Evolutionary conservation across 2,329 filamentous ascomycete species (phyloP).

Genomic region (Ophiostoma pallidulum): DNA sequence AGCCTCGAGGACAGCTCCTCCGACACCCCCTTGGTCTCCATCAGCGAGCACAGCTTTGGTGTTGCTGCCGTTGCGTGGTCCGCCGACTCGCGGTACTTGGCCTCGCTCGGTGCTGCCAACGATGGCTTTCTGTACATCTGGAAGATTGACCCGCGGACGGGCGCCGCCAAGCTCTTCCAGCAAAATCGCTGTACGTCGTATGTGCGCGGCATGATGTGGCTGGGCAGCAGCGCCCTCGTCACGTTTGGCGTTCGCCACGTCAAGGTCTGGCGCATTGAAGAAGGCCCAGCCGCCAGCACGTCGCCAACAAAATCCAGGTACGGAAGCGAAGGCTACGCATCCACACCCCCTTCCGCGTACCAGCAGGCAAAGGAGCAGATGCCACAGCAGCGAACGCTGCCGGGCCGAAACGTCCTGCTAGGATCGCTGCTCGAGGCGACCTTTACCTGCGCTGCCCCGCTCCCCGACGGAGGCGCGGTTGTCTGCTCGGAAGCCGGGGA

Average conservation of each 20-base stretch:
- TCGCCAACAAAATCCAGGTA: slow-evolving; percentile 53
- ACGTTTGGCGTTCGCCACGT: slow-evolving; percentile 86
- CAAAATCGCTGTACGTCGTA: slow-evolving; percentile 85
- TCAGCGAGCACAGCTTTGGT: slow-evolving; percentile 84
- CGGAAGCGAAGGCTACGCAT: slow-evolving; percentile 36
- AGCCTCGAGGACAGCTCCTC: slow-evolving; percentile 69
- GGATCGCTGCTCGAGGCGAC: slow-evolving; percentile 72
- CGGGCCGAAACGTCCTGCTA: slow-evolving; percentile 80
- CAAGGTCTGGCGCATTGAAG: slow-evolving; percentile 85
- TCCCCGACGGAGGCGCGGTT: slow-evolving; percentile 66
- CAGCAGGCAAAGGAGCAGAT: slow-evolving; percentile 6
- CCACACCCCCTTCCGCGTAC: slow-evolving; percentile 25
- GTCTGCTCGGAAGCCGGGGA: slow-evolving; percentile 82
- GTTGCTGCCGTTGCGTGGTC: slow-evolving; percentile 87
- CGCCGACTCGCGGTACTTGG: slow-evolving; percentile 73
- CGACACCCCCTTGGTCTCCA: slow-evolving; percentile 72
- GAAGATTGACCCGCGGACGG: slow-evolving; percentile 74
- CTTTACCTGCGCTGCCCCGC: slow-evolving; percentile 66
- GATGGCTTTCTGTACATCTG: slow-evolving; percentile 93
- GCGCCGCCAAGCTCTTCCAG: slow-evolving; percentile 69
- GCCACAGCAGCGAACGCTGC: slow-evolving; percentile 54
- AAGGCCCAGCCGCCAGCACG: slow-evolving; percentile 34
- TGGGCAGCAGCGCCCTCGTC: slow-evolving; percentile 68
- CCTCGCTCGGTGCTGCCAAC: slow-evolving; percentile 78
- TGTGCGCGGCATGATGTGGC: slow-evolving; percentile 81